These are phyloP conservation scores for Pichia paraexigua DNA, from an alignment of 805 yeast species.

Conservation along the genomic window DNA sequence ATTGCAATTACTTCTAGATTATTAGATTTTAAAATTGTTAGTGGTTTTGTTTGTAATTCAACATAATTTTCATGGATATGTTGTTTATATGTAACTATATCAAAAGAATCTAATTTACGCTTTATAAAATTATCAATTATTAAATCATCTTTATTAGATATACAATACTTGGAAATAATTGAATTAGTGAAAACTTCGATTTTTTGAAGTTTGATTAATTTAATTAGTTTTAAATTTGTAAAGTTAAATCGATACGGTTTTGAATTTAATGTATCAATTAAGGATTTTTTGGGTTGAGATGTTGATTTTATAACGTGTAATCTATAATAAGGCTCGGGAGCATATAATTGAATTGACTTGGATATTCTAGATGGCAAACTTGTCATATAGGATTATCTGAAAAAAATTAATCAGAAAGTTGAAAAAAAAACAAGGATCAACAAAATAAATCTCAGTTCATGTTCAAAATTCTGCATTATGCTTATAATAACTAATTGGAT, in stretches of 20 bases:
- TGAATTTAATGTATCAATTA: constrained; percentile 5
- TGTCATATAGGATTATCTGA: neutral
- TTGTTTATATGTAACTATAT: constrained; percentile 6
- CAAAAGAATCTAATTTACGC: neutral
- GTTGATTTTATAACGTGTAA: neutral
- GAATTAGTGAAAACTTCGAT: neutral
- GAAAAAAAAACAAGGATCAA: neutral
- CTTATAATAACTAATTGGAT: too few species aligned
- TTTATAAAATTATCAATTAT: neutral
- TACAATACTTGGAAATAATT: neutral
- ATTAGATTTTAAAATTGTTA: neutral
- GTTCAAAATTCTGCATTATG: neutral
- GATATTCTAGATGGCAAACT: neutral
- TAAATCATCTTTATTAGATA: neutral
- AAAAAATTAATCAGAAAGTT: neutral
- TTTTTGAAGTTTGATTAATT: neutral
- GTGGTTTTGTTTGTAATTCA: neutral
- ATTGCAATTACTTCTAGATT: constrained; percentile 27
- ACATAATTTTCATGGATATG: constrained; percentile 12
- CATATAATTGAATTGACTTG: neutral
- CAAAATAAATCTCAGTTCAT: neutral
- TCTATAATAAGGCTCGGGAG: neutral
- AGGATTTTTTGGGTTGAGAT: neutral
- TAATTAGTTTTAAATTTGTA: neutral
- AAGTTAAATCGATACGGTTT: constrained; percentile 10